Evolutionary conservation across 2,329 filamentous ascomycete species (phyloP), one percentile per base, ranked within the genome.

Genomic region (Diaporthe sp.): DNA sequence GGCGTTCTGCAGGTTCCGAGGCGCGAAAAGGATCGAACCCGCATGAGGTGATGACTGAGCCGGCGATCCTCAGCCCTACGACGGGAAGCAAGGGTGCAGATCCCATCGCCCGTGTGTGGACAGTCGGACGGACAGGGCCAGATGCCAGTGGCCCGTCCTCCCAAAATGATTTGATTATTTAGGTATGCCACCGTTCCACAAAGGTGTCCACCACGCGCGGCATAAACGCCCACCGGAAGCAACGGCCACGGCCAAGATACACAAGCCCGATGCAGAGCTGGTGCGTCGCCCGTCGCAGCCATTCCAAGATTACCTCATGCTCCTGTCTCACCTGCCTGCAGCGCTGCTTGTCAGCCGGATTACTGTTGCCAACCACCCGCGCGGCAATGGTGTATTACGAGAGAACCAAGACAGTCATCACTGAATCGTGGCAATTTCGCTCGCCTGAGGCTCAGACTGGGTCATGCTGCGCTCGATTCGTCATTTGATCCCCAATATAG

Each of bases 61-160:
- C 57, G 57, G 47, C 57, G 57, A 61, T 51, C 57, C 44, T 61
- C 71, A 61, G 57, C 71, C 71, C 57, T 72, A 72, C 47, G 31
- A 53, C 71, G 71, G 71, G 71, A 72, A 72, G 57, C 71, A 72
- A 72, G 71, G 71, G 57, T 72, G 31, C 55, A 15, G 31, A 42
- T 63, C 44, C 71, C 57, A 37, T 61, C 57, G 55, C 55, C 42
- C 42, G 28, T 60, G 28, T 34, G 13, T n/a, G 5, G 28, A 61
- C 68, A 17, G 22, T 31, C n/a, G n/a, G 20, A 22, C 55, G 5
- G 31, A 4, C 31, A 12, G 15, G 9, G 20, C 58, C 58, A 42
- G 55, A 5, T 39, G 34, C 34, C 22, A 39, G 58, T 42, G 22
- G 31, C 37, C 58, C 2, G n/a, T 15, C 22, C 22, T 28, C 57